These are phyloP conservation scores for Pezicula radicicola DNA, from an alignment of 2,329 filamentous ascomycete genomes.

Conservation along the genomic window DNA sequence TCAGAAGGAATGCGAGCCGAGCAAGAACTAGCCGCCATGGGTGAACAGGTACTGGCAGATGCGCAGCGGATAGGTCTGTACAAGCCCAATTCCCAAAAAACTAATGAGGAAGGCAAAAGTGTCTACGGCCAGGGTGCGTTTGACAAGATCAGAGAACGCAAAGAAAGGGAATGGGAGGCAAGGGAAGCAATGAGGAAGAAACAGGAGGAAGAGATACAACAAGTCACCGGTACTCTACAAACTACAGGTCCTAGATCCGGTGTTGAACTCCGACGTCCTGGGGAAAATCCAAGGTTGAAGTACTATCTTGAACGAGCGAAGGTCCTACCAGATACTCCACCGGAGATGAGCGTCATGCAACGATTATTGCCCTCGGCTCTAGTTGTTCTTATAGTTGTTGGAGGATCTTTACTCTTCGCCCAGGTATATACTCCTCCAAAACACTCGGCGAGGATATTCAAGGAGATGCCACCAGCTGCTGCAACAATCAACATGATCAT, in stretches of 20 bases:
- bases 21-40: constrained; percentile 55
- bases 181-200: constrained; percentile 40
- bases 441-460: constrained; percentile 49
- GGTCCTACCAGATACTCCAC: constrained; percentile 48
- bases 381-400: constrained; percentile 42
- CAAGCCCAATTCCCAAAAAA: constrained; percentile 20
- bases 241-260: constrained; percentile 12
- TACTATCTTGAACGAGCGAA: constrained; percentile 39
- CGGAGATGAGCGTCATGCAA: constrained; percentile 48
- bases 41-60: constrained; percentile 31
- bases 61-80: constrained; percentile 25
- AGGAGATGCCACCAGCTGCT: constrained; percentile 57
- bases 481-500: constrained; percentile 64
- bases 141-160: constrained; percentile 54
- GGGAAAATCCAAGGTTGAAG: constrained; percentile 22
- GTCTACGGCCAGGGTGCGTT: constrained; percentile 56
- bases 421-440: constrained; percentile 50
- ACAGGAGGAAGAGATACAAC: constrained; percentile 32
- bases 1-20: constrained; percentile 61
- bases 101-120: constrained; percentile 25
- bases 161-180: constrained; percentile 41
- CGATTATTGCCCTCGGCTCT: constrained; percentile 54
- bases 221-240: constrained; percentile 23
- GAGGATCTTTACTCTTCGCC: constrained; percentile 40
- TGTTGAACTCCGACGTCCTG: constrained; percentile 23